A percentile compares a stretch with the other conserved stretches of the same genome.
These are phyloP conservation scores for Hypoxylon fragiforme DNA, from an alignment of 495 filamentous ascomycete genomes.

Conservation along the genomic window DNA sequence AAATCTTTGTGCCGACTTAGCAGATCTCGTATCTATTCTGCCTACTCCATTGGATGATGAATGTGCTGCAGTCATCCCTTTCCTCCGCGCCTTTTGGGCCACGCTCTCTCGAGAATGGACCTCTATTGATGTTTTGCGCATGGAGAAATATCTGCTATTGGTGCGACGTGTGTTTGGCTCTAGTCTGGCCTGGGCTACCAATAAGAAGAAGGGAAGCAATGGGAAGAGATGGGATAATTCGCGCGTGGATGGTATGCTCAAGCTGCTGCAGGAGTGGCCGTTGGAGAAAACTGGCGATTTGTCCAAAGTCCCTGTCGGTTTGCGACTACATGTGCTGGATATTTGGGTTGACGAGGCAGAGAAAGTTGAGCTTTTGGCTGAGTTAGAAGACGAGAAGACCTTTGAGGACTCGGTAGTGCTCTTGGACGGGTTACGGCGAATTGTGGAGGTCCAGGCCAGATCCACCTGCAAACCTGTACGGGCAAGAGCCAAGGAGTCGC, in stretches of 20 bases:
- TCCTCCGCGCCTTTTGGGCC: constrained; percentile 82
- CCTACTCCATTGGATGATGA: constrained; percentile 51
- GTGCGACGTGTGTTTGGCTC: constrained; percentile 75
- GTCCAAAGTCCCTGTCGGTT: constrained; percentile 67
- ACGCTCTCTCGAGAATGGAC: constrained; percentile 83
- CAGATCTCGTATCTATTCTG: constrained; percentile 68
- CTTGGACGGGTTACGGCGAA: constrained; percentile 38
- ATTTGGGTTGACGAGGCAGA: constrained; percentile 88
- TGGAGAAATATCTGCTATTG: constrained; percentile 92
- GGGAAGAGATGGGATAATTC: constrained; percentile 16
- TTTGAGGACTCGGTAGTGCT: constrained; percentile 51
- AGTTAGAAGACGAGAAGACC: constrained; percentile 42
- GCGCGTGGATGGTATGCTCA: constrained; percentile 43
- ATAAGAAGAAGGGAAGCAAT: constrained; percentile 38
- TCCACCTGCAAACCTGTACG: constrained; percentile 74
- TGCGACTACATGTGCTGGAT: constrained; percentile 87
- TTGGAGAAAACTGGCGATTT: constrained; percentile 46
- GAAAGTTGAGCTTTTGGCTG: constrained; percentile 60
- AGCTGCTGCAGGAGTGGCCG: constrained; percentile 48
- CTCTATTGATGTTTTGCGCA: constrained; percentile 78
- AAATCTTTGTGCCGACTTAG: constrained; percentile 75
- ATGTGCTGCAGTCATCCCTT: constrained; percentile 57
- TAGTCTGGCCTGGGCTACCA: constrained; percentile 59
- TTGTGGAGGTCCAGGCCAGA: constrained; percentile 46
- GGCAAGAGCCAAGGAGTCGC: constrained; percentile 66